These are phyloP conservation scores for Collybia mongolica DNA, from an alignment of 768 basidiomycete species.

Conservation along the genomic window DNA sequence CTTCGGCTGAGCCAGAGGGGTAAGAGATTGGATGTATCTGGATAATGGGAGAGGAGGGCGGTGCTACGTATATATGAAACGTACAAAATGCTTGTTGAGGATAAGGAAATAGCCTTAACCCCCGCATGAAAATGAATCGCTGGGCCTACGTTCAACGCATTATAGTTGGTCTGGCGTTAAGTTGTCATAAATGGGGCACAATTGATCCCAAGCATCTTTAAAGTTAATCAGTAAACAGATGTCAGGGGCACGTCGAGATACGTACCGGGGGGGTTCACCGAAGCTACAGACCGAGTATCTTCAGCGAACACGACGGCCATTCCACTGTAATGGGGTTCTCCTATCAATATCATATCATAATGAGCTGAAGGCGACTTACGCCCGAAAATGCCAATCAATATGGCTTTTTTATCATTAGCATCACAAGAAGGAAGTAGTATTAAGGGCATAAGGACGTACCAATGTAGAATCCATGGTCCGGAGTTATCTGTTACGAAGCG, in stretches of 20 bases:
- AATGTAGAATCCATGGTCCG: constrained; percentile 58
- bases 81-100: too few relatives aligned
- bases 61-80: too few relatives aligned
- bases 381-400: constrained; percentile 43
- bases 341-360: neutral
- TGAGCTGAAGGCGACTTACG: constrained; percentile 16
- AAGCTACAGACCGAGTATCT: constrained; percentile 15
- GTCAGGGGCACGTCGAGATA: neutral
- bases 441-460: constrained; percentile 18
- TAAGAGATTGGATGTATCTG: too few relatives aligned
- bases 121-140: too few relatives aligned
- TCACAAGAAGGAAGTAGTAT: neutral
- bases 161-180: neutral
- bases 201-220: constrained; percentile 8
- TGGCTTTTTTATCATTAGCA: constrained; percentile 21
- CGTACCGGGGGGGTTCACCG: neutral
- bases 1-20: too few relatives aligned
- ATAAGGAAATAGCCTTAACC: too few relatives aligned
- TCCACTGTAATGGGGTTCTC: constrained; percentile 18
- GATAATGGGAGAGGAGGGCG: too few relatives aligned
- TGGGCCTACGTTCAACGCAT: too few relatives aligned
- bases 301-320: constrained; percentile 34
- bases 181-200: constrained; percentile 10
- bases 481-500: constrained; percentile 70
- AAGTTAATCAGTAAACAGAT: neutral